phyloP scores from a whole-genome alignment of 805 yeast species.

The Ogataea pignaliae region DNA sequence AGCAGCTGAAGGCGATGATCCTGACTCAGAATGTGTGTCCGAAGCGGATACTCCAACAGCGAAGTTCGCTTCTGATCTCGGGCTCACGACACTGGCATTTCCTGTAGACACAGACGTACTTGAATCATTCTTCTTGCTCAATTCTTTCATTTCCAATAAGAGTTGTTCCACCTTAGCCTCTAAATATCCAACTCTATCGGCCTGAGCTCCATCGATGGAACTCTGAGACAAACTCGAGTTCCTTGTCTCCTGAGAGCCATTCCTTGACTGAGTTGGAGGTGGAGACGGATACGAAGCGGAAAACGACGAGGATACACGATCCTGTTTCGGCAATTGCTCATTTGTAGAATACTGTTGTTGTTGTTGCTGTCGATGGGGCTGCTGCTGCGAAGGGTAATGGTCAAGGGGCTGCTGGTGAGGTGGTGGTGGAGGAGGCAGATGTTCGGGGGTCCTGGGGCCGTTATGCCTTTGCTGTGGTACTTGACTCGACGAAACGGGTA shows the following conservation, averaged over 20 bases:
- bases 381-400: conserved; percentile 5
- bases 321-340: neutral
- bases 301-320: neutral
- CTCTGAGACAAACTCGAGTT: neutral
- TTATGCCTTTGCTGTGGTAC: neutral
- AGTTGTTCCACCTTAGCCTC: conserved; percentile 30
- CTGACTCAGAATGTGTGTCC: too few relatives aligned
- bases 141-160: conserved; percentile 21
- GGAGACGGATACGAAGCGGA: neutral
- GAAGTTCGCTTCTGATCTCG: too few relatives aligned
- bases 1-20: neutral
- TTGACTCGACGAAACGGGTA: neutral
- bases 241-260: neutral
- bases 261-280: neutral
- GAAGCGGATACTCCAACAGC: too few relatives aligned
- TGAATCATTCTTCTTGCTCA: conserved; percentile 10
- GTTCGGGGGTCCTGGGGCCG: neutral
- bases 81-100: conserved; percentile 2
- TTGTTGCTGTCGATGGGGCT: conserved; percentile 1
- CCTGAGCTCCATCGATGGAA: conserved; percentile 6
- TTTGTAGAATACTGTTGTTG: conserved; percentile 7
- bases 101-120: conserved; percentile 9
- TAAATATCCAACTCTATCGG: conserved; percentile 23
- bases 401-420: conserved; percentile 2
- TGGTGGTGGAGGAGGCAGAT: neutral